A percentile compares a stretch with the other conserved stretches of the same genome.
phyloP scores from a whole-genome alignment of 2,329 filamentous ascomycete species.

The Aureobasidium melanogenum region DNA sequence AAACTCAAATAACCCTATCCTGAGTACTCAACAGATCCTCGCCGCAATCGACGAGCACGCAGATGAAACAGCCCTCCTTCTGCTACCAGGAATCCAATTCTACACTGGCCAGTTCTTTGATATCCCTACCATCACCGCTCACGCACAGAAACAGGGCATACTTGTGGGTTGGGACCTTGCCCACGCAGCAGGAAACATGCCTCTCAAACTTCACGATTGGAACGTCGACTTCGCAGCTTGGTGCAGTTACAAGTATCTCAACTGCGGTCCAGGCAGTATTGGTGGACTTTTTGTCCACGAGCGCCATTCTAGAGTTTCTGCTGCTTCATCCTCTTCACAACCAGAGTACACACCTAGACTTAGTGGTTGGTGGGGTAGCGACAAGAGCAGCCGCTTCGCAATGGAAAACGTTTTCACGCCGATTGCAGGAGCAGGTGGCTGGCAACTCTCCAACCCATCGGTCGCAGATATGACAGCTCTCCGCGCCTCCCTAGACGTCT shows the following conservation, averaged over 20 bases:
- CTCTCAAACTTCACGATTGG: conserved; percentile 75
- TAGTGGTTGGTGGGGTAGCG: conserved; percentile 79
- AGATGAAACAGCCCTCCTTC: conserved; percentile 61
- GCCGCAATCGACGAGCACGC: conserved; percentile 66
- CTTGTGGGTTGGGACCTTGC: conserved; percentile 81
- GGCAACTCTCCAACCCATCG: conserved; percentile 76
- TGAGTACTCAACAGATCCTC: conserved; percentile 64
- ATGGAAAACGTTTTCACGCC: conserved; percentile 79
- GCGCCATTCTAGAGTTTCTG: conserved; percentile 52
- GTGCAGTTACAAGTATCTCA: conserved; percentile 95
- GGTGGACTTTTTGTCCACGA: conserved; percentile 75
- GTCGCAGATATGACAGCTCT: conserved; percentile 71
- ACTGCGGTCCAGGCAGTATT: conserved; percentile 74
- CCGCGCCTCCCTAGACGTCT: conserved; percentile 63
- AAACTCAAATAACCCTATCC: conserved; percentile 42
- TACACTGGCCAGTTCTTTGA: conserved; percentile 87
- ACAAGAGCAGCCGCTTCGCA: conserved; percentile 65
- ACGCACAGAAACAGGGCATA: conserved; percentile 64
- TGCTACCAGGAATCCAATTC: conserved; percentile 84
- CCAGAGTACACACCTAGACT: conserved; percentile 54
- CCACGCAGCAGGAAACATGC: conserved; percentile 77
- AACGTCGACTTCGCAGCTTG: conserved; percentile 84
- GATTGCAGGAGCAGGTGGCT: conserved; percentile 69
- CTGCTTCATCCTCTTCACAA: conserved; percentile 20
- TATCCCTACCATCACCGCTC: conserved; percentile 66